A percentile compares a stretch with the other conserved stretches of the same genome.
Conservation (phyloP, 495 filamentous ascomycete species). For the Xylaria cubensis region DNA sequence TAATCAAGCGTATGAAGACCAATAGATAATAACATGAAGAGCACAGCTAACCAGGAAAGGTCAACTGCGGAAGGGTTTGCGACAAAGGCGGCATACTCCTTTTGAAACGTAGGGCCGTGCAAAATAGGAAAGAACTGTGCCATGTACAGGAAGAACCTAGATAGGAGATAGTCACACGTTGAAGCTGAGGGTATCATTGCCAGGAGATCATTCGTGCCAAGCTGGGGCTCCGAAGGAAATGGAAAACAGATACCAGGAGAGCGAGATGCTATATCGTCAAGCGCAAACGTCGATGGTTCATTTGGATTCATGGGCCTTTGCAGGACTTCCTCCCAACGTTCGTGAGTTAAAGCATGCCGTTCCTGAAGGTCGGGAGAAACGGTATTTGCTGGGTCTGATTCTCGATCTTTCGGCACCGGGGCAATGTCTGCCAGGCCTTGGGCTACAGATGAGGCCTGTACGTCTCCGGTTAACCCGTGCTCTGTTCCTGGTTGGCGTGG, state of each 20-base stretch:
- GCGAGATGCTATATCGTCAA: slow-evolving; percentile 10
- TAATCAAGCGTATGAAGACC: slow-evolving; percentile 55
- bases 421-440: background rate
- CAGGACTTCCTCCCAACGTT: slow-evolving; percentile 21
- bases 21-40: slow-evolving; percentile 54
- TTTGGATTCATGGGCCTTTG: slow-evolving; percentile 15
- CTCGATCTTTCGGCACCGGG: background rate
- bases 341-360: slow-evolving; percentile 9
- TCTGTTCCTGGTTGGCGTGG: background rate
- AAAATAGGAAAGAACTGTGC: slow-evolving; percentile 44
- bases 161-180: slow-evolving; percentile 6
- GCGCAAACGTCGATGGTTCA: slow-evolving; percentile 17
- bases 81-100: slow-evolving; percentile 55
- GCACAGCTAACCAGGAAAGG: slow-evolving; percentile 51
- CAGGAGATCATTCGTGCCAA: slow-evolving; percentile 8
- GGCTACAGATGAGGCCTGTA: background rate
- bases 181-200: slow-evolving; percentile 11
- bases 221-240: slow-evolving; percentile 17
- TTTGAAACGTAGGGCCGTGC: slow-evolving; percentile 56
- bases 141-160: slow-evolving; percentile 17
- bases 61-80: slow-evolving; percentile 51
- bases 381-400: background rate
- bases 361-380: slow-evolving; percentile 1
- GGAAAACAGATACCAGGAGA: slow-evolving; percentile 1
- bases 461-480: background rate